Percentiles rank a stretch among this genome's conserved stretches.
Evolutionary conservation across 2,329 filamentous ascomycete genomes (phyloP).

Genomic region (Trichoderma atrobrunneum): DNA sequence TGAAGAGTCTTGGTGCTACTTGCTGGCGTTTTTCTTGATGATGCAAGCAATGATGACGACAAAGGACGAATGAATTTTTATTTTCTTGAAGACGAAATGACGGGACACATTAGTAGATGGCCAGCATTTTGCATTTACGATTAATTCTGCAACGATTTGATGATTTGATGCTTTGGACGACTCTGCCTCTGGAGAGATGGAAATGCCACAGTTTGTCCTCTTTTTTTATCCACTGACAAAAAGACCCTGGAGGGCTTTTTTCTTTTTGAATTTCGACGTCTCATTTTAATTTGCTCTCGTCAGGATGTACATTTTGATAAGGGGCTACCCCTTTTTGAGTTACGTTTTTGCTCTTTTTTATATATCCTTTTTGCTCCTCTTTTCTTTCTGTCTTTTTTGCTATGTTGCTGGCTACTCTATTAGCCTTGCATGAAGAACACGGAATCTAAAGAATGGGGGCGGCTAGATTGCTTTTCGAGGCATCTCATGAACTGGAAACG

Average conservation of each 20-base stretch:
- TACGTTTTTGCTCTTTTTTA: background rate
- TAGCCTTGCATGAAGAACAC: background rate
- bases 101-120: background rate
- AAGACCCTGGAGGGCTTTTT: background rate
- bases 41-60: background rate
- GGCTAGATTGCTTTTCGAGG: constrained; percentile 2
- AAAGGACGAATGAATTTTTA: background rate
- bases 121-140: background rate
- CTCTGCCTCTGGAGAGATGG: background rate
- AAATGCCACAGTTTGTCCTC: background rate
- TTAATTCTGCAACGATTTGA: constrained; percentile 11
- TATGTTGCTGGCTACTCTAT: background rate
- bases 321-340: background rate
- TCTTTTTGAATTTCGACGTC: background rate
- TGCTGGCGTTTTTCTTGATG: background rate
- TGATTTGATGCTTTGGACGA: constrained; percentile 11
- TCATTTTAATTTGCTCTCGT: constrained; percentile 2
- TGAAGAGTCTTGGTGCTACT: background rate
- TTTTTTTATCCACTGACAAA: background rate
- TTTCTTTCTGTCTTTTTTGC: background rate
- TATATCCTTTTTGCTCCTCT: background rate
- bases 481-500: background rate
- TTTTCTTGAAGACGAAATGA: constrained; percentile 14
- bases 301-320: background rate
- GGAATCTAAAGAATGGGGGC: background rate